phyloP scores from a whole-genome alignment of 2,329 filamentous ascomycete genomes.

The Westerdykella ornata region DNA sequence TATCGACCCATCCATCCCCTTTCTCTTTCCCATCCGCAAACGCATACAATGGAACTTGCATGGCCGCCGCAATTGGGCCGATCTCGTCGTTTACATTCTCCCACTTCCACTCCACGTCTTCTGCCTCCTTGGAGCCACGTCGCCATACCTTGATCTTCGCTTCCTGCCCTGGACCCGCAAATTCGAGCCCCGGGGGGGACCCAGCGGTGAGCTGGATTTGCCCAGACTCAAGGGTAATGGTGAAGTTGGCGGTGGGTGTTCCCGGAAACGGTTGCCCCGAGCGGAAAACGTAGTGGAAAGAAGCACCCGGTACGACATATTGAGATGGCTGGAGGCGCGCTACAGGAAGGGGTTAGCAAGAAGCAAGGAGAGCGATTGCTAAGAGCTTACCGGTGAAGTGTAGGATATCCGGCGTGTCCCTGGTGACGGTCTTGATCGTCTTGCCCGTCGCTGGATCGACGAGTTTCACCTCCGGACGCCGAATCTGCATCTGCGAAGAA shows the following conservation, averaged over 20 bases:
- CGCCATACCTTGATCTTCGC: conserved; percentile 47
- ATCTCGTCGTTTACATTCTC: conserved; percentile 31
- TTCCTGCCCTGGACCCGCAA: conserved; percentile 26
- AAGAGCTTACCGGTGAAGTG: conserved; percentile 31
- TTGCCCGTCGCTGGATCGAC: conserved; percentile 14
- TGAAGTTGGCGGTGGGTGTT: conserved; percentile 45
- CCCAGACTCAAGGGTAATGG: conserved; percentile 43
- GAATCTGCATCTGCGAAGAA: conserved; percentile 42
- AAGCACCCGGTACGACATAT: conserved; percentile 36
- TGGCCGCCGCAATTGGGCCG: conserved; percentile 13
- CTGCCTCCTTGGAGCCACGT: conserved; percentile 43
- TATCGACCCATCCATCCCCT: conserved; percentile 20
- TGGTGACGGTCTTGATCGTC: conserved; percentile 24
- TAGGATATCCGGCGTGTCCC: conserved; percentile 45
- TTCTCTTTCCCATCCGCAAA: conserved; percentile 17
- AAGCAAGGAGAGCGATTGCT: neutral
- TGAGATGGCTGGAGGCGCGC: neutral
- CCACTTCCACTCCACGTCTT: conserved; percentile 41
- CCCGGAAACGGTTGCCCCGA: conserved; percentile 47
- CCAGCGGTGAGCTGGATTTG: conserved; percentile 29
- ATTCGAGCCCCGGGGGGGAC: conserved; percentile 14
- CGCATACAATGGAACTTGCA: conserved; percentile 13
- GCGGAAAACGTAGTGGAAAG: conserved; percentile 42
- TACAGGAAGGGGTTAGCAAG: neutral
- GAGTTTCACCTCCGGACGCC: conserved; percentile 37